These are phyloP conservation scores for Kuraishia hungarica DNA, from an alignment of 805 yeast species.

Conservation along the genomic window DNA sequence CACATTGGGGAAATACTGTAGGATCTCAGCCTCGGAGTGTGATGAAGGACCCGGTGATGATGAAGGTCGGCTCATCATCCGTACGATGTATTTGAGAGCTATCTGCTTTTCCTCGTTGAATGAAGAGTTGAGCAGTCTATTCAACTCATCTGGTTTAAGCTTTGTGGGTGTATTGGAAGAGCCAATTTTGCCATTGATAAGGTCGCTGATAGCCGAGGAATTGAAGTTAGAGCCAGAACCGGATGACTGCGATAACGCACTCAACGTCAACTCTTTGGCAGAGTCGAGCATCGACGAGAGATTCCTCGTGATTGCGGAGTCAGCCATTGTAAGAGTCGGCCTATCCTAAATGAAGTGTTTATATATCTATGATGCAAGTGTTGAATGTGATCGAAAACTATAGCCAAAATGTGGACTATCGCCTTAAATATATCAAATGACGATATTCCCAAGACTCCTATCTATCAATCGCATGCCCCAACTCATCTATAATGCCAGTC, in stretches of 20 bases:
- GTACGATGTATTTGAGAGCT: slow-evolving; percentile 50
- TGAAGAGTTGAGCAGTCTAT: slow-evolving; percentile 57
- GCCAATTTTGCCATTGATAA: slow-evolving; percentile 13
- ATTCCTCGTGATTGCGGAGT: slow-evolving; percentile 13
- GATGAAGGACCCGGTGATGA: slow-evolving; percentile 18
- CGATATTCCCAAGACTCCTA: too few relatives aligned
- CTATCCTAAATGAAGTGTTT: not conserved
- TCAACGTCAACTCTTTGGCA: slow-evolving; percentile 70
- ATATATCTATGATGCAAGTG: not conserved
- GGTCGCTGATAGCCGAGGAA: slow-evolving; percentile 11
- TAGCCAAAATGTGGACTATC: too few relatives aligned
- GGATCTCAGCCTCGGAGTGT: slow-evolving; percentile 29
- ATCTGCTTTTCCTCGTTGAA: slow-evolving; percentile 53
- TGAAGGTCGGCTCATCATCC: slow-evolving; percentile 29
- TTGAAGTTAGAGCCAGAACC: slow-evolving; percentile 7
- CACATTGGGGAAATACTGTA: slow-evolving; percentile 69
- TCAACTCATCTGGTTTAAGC: slow-evolving; percentile 56
- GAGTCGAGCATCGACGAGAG: slow-evolving; percentile 70
- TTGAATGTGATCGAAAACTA: too few relatives aligned
- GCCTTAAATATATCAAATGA: too few relatives aligned
- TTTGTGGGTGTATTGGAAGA: slow-evolving; percentile 5
- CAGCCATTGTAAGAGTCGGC: slow-evolving; percentile 8
- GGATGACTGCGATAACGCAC: slow-evolving; percentile 81
- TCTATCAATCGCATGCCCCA: too few relatives aligned
- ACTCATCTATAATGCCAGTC: too few relatives aligned